Evolutionary conservation across 768 basidiomycete species (phyloP).

Genomic region (Lactifluus volemus): DNA sequence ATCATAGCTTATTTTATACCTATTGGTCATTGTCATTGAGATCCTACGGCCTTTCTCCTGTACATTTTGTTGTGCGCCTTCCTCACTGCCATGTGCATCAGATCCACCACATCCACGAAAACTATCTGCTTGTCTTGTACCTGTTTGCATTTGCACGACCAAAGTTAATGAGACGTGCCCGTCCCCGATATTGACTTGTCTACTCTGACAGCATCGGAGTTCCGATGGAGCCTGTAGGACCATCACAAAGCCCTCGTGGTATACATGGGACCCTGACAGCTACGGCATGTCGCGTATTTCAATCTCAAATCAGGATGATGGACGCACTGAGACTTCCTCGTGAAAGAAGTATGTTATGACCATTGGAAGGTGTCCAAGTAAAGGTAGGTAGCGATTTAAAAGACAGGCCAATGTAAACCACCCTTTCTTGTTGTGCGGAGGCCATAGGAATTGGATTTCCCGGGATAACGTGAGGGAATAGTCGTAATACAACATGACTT

Average conservation of each 20-base stretch:
- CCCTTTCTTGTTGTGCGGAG: constrained; percentile 27
- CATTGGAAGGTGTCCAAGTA: constrained; percentile 29
- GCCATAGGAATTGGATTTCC: constrained; percentile 40
- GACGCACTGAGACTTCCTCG: not conserved
- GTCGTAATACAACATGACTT: constrained; percentile 28
- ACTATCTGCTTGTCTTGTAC: not conserved
- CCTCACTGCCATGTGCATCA: too few relatives aligned
- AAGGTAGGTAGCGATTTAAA: constrained; percentile 40
- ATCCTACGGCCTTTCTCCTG: too few relatives aligned
- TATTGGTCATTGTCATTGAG: too few relatives aligned
- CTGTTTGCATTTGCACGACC: not conserved
- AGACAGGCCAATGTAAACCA: constrained; percentile 39
- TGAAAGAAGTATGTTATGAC: constrained; percentile 20
- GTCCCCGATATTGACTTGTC: not conserved
- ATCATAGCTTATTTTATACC: too few relatives aligned
- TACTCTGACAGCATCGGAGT: not conserved
- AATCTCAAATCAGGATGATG: not conserved
- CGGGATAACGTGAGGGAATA: constrained; percentile 24
- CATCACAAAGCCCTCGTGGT: not conserved
- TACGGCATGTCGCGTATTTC: not conserved
- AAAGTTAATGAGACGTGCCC: not conserved
- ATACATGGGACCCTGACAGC: not conserved
- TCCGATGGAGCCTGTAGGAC: not conserved
- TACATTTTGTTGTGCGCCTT: too few relatives aligned
- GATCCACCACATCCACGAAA: too few relatives aligned